These are phyloP conservation scores for Vaccinium corymbosum DNA, from an alignment of 148 eudicot species.

Conservation along the genomic window DNA sequence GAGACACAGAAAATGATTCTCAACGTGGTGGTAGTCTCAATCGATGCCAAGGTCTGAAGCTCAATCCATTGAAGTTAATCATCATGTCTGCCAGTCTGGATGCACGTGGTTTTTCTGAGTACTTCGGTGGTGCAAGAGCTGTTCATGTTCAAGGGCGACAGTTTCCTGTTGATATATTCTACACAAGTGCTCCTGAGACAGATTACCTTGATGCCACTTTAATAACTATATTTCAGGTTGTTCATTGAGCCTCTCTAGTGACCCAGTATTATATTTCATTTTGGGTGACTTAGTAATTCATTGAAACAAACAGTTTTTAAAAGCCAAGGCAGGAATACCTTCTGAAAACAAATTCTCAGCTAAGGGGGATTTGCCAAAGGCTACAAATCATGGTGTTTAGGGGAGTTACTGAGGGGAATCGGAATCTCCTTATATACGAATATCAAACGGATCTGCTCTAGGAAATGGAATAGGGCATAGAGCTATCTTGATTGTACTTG, in stretches of 20 bases:
- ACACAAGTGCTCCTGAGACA: slow-evolving; percentile 65
- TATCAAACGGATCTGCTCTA: background rate
- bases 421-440: background rate
- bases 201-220: slow-evolving; percentile 87
- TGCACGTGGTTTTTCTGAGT: slow-evolving; percentile 80
- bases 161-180: slow-evolving; percentile 82
- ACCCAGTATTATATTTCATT: background rate
- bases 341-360: background rate
- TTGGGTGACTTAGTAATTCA: background rate
- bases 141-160: slow-evolving; percentile 93
- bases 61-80: slow-evolving; percentile 69
- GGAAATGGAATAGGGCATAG: background rate
- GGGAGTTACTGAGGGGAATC: background rate
- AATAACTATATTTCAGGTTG: slow-evolving; percentile 89
- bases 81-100: slow-evolving; percentile 99
- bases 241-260: background rate
- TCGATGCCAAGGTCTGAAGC: slow-evolving; percentile 37
- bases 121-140: slow-evolving; percentile 82
- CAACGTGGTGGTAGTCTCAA: slow-evolving; percentile 27
- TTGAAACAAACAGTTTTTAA: background rate
- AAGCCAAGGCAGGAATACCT: background rate
- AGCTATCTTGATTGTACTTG: background rate
- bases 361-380: background rate
- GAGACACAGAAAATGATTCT: slow-evolving; percentile 36
- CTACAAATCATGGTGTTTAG: background rate